Evolutionary conservation across 768 basidiomycete species (phyloP).

Genomic region (Pisolithus albus): DNA sequence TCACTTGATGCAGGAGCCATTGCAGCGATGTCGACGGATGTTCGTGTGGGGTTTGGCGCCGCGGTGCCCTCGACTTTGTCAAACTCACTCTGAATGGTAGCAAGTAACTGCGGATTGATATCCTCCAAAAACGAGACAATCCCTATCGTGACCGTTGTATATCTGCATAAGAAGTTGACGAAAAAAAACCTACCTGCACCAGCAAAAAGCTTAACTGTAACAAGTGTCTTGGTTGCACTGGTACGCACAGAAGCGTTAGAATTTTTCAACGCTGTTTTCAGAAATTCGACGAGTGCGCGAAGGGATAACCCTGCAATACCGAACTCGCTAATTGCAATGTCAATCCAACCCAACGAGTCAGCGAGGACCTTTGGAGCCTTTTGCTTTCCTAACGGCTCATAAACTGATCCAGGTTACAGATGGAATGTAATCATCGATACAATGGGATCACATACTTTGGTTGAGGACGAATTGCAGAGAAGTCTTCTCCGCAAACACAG

Average conservation of each 20-base stretch:
- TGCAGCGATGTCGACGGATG: slow-evolving; percentile 66
- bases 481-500: slow-evolving; percentile 81
- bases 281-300: slow-evolving; percentile 80
- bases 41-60: slow-evolving; percentile 71
- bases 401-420: slow-evolving; percentile 46
- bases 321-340: slow-evolving; percentile 80
- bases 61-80: slow-evolving; percentile 80
- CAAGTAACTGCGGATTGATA: slow-evolving; percentile 86
- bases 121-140: slow-evolving; percentile 92
- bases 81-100: slow-evolving; percentile 87
- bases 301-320: slow-evolving; percentile 84
- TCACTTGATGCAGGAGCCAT: slow-evolving; percentile 38
- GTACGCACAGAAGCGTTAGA: slow-evolving; percentile 92
- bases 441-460: slow-evolving; percentile 55
- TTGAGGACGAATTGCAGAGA: slow-evolving; percentile 90
- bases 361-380: slow-evolving; percentile 97
- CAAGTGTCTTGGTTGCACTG: slow-evolving; percentile 87
- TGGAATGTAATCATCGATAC: slow-evolving; percentile 6
- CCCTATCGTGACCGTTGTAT: slow-evolving; percentile 39
- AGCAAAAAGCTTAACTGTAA: slow-evolving; percentile 87
- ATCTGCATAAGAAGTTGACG: not conserved
- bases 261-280: slow-evolving; percentile 81
- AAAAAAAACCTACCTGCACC: slow-evolving; percentile 59
- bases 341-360: slow-evolving; percentile 86
- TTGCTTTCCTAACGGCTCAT: slow-evolving; percentile 88